Conservation (phyloP, 768 basidiomycete genomes). For the Pisolithus marmoratus region DNA sequence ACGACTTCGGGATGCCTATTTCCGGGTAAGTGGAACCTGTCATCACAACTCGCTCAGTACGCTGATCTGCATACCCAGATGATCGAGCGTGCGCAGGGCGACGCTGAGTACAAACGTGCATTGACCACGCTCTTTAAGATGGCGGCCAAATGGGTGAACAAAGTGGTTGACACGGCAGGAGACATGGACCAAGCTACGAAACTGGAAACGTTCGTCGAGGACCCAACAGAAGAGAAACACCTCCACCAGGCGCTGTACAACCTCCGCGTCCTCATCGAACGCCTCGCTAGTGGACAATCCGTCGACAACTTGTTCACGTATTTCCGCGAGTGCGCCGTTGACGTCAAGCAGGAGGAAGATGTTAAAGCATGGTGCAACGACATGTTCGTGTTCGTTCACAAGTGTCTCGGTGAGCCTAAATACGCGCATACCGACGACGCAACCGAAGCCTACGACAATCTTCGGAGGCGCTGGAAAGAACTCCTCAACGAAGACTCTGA, state of each 20-base stretch:
- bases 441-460: constrained; percentile 32
- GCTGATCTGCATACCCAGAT: constrained; percentile 34
- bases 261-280: constrained; percentile 41
- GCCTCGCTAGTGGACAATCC: constrained; percentile 43
- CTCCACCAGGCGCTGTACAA: constrained; percentile 44
- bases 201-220: constrained; percentile 51
- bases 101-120: constrained; percentile 52
- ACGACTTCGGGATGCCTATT: constrained; percentile 46
- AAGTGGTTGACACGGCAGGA: constrained; percentile 44
- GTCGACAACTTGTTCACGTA: constrained; percentile 44
- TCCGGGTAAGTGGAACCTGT: constrained; percentile 35
- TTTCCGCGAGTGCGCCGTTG: constrained; percentile 38
- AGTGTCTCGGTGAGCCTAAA: constrained; percentile 43
- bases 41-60: too few species aligned
- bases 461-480: constrained; percentile 46
- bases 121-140: constrained; percentile 54
- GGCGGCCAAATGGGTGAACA: constrained; percentile 51
- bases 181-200: constrained; percentile 38
- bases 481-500: constrained; percentile 41
- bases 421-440: constrained; percentile 49
- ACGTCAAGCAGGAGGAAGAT: constrained; percentile 48
- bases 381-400: constrained; percentile 41
- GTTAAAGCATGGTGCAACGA: constrained; percentile 53
- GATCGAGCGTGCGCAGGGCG: constrained; percentile 57
- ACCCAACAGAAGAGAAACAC: constrained; percentile 60